phyloP scores from a whole-genome alignment of 2,329 filamentous ascomycete species.

The Epichloe bromicola region DNA sequence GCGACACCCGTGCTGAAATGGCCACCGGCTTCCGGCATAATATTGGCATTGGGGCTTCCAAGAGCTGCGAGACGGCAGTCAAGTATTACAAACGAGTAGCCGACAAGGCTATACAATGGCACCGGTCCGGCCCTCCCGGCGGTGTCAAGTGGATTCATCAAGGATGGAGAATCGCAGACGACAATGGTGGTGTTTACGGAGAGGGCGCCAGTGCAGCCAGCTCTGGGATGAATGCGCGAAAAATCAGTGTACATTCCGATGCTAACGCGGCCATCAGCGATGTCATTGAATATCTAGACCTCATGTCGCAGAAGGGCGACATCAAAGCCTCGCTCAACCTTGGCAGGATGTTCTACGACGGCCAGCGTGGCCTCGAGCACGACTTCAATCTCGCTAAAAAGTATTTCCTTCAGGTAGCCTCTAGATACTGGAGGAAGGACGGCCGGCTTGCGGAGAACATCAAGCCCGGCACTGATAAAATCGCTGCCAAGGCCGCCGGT shows the following conservation, averaged over 20 bases:
- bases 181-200: constrained; percentile 84
- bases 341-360: constrained; percentile 79
- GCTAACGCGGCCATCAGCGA: constrained; percentile 81
- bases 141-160: constrained; percentile 67
- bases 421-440: constrained; percentile 69
- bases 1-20: constrained; percentile 83
- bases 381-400: constrained; percentile 62
- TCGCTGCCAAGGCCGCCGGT: constrained; percentile 71
- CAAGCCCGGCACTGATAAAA: constrained; percentile 59
- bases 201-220: constrained; percentile 87
- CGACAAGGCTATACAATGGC: constrained; percentile 82
- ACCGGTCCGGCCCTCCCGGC: constrained; percentile 79
- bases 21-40: constrained; percentile 79
- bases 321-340: constrained; percentile 77
- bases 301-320: constrained; percentile 83
- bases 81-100: constrained; percentile 89
- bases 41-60: constrained; percentile 69
- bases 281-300: constrained; percentile 83
- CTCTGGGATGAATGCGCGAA: constrained; percentile 69
- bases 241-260: constrained; percentile 60
- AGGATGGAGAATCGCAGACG: constrained; percentile 77
- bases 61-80: constrained; percentile 73
- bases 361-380: constrained; percentile 58
- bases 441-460: constrained; percentile 61
- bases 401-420: constrained; percentile 70